Conservation (phyloP, 495 filamentous ascomycete species). For the Cryomyces minteri region DNA sequence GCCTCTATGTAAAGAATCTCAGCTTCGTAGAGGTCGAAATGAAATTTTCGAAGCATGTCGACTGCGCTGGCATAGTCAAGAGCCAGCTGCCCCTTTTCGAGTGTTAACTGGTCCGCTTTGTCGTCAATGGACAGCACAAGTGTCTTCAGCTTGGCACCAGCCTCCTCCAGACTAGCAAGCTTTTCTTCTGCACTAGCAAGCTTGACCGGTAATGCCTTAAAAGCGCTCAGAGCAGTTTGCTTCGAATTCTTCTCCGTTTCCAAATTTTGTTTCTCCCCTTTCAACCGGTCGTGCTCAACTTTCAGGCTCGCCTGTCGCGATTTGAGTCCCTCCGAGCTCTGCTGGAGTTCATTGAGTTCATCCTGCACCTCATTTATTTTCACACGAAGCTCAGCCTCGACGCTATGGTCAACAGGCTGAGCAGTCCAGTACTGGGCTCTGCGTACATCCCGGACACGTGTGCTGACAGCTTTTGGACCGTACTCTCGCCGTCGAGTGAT, state of each 20-base stretch:
- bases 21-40: constrained; percentile 45
- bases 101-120: constrained; percentile 34
- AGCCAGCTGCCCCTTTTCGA: constrained; percentile 43
- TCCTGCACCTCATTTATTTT: constrained; percentile 24
- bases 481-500: constrained; percentile 55
- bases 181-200: constrained; percentile 38
- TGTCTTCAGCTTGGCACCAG: constrained; percentile 24
- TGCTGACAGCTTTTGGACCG: constrained; percentile 46
- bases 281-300: constrained; percentile 1
- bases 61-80: constrained; percentile 47
- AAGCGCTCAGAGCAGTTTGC: constrained; percentile 43
- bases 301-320: background rate
- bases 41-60: constrained; percentile 33
- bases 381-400: constrained; percentile 31
- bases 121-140: constrained; percentile 25
- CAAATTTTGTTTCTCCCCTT: constrained; percentile 28
- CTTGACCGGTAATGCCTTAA: constrained; percentile 46
- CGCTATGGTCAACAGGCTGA: constrained; percentile 46
- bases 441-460: constrained; percentile 33
- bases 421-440: constrained; percentile 53
- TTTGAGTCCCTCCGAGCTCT: constrained; percentile 8
- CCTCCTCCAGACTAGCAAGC: constrained; percentile 22
- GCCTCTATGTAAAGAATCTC: constrained; percentile 61
- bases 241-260: constrained; percentile 32
- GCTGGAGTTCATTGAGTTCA: constrained; percentile 13